Evolutionary conservation across 2,329 filamentous ascomycete genomes (phyloP).

Genomic region (Fusarium sp.): DNA sequence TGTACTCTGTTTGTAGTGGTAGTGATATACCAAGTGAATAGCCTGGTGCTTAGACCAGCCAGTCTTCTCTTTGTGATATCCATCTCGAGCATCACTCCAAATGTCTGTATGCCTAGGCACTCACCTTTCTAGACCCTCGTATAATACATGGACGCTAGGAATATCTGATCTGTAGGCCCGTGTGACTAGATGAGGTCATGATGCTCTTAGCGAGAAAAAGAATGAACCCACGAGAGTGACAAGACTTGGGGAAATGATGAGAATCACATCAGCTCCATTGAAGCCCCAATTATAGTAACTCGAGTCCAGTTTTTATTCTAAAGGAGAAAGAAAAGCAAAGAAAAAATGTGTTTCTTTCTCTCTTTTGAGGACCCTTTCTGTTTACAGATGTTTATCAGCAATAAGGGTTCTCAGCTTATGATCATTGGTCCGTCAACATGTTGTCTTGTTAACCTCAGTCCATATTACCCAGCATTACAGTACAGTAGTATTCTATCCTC

Average conservation of each 20-base stretch:
- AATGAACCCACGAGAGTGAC: constrained; percentile 6
- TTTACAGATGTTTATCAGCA: neutral
- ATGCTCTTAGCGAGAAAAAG: constrained; percentile 25
- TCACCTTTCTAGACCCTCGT: neutral
- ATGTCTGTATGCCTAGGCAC: neutral
- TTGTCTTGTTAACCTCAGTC: neutral
- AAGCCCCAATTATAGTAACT: neutral
- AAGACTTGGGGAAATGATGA: constrained; percentile 18
- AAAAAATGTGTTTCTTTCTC: neutral
- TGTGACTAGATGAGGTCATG: constrained; percentile 36
- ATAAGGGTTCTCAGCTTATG: neutral
- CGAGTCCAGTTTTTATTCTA: constrained; percentile 7
- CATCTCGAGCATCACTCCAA: neutral
- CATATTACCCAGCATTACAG: neutral
- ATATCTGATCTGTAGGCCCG: neutral
- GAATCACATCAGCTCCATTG: constrained; percentile 32
- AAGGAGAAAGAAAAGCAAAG: neutral
- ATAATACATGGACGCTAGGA: neutral
- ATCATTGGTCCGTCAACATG: neutral
- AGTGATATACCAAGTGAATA: neutral
- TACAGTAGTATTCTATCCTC: neutral
- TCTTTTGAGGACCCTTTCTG: neutral
- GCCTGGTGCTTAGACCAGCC: neutral
- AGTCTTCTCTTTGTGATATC: neutral
- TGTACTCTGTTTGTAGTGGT: neutral